These are phyloP conservation scores for Amanita fuliginea DNA, from an alignment of 768 basidiomycete genomes.

Conservation along the genomic window DNA sequence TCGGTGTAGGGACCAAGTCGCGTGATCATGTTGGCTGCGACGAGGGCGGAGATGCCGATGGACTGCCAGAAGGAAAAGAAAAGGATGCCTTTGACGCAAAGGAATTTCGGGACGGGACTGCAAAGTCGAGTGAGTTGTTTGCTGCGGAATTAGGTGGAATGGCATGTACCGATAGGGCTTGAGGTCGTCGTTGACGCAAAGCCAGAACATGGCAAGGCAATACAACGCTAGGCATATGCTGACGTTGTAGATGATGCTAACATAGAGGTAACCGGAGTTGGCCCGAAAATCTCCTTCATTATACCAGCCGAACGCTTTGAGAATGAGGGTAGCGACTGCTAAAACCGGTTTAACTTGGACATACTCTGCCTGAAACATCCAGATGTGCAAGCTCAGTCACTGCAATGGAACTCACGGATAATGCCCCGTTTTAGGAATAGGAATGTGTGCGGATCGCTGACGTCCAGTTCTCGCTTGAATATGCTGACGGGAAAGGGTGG, in stretches of 20 bases:
- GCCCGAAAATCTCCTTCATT: conserved; percentile 82
- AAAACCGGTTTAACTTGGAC: conserved; percentile 93
- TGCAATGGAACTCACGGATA: conserved; percentile 45
- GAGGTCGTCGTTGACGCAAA: conserved; percentile 80
- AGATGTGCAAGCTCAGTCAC: neutral
- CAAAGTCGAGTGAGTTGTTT: neutral
- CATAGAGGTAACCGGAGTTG: conserved; percentile 84
- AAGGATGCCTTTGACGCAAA: conserved; percentile 96
- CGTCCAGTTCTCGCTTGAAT: conserved; percentile 81
- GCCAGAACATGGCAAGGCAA: conserved; percentile 96
- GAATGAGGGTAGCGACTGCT: conserved; percentile 70
- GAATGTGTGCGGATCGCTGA: conserved; percentile 91
- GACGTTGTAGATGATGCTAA: conserved; percentile 76
- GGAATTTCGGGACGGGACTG: conserved; percentile 92
- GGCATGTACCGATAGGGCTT: conserved; percentile 69
- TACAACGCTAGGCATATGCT: conserved; percentile 76
- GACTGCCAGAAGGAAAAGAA: conserved; percentile 99
- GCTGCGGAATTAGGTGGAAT: neutral
- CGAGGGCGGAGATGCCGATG: conserved; percentile 77
- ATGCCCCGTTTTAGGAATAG: conserved; percentile 93
- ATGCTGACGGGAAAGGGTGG: conserved; percentile 80
- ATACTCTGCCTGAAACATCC: conserved; percentile 56
- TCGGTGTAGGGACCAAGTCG: conserved; percentile 83
- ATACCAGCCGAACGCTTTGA: conserved; percentile 82
- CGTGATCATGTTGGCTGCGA: conserved; percentile 66